A percentile compares a stretch with the other conserved stretches of the same genome.
Evolutionary conservation across 2,329 filamentous ascomycete species (phyloP).

Genomic region (Paecilomyces sp.): DNA sequence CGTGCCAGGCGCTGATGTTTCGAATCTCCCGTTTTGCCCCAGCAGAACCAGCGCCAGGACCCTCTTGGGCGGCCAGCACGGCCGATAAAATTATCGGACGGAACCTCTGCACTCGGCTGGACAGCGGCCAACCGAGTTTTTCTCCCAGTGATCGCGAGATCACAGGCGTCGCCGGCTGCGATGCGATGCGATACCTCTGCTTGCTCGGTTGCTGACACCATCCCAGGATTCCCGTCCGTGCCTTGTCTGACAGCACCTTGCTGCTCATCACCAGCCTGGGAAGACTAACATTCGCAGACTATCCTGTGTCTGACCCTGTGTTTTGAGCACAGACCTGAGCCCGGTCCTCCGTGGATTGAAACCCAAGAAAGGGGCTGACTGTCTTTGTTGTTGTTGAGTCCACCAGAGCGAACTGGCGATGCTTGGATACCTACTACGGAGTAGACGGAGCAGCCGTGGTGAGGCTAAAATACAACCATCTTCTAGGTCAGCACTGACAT

Average conservation of each 20-base stretch:
- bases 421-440: too few relatives aligned
- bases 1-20: constrained; percentile 1
- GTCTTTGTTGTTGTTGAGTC: neutral
- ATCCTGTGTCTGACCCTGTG: neutral
- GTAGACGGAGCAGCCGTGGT: neutral
- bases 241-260: neutral
- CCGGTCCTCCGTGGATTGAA: neutral
- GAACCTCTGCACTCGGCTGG: neutral
- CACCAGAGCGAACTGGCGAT: neutral
- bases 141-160: neutral
- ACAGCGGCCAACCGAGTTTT: neutral
- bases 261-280: neutral
- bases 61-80: neutral
- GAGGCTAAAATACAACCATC: neutral
- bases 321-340: neutral
- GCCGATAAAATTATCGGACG: neutral
- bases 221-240: neutral
- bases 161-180: neutral
- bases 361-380: neutral
- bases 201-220: neutral
- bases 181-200: neutral
- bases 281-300: neutral
- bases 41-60: neutral
- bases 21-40: neutral
- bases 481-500: neutral